Percentiles rank a stretch among this genome's conserved stretches.
These are phyloP conservation scores for Pseudonectria buxi DNA, from an alignment of 2,329 filamentous ascomycete genomes.

Conservation along the genomic window DNA sequence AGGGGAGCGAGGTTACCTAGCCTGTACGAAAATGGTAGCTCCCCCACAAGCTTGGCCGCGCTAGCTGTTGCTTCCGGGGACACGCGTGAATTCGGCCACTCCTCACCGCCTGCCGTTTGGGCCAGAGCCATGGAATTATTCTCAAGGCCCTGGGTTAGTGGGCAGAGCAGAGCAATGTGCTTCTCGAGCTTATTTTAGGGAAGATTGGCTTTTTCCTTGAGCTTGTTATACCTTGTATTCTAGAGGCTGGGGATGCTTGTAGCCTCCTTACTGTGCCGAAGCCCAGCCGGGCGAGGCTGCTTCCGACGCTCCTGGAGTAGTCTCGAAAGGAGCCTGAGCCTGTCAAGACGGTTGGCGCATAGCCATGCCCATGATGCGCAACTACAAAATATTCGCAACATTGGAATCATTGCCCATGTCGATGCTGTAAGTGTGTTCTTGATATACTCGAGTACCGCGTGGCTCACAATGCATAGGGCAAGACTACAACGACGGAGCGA, in stretches of 20 bases:
- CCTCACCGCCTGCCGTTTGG: slow-evolving; percentile 8
- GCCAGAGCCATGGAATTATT: neutral
- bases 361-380: slow-evolving; percentile 17
- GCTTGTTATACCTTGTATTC: too few relatives aligned
- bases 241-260: slow-evolving; percentile 15
- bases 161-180: too few relatives aligned
- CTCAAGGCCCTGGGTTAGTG: too few relatives aligned
- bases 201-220: slow-evolving; percentile 3
- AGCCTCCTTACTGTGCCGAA: slow-evolving; percentile 16
- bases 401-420: slow-evolving; percentile 97
- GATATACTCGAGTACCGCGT: accelerated
- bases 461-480: slow-evolving; percentile 49
- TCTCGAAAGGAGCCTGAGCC: slow-evolving; percentile 6
- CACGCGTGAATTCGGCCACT: slow-evolving; percentile 2
- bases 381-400: slow-evolving; percentile 67
- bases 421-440: slow-evolving; percentile 58
- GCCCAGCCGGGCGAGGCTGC: slow-evolving; percentile 11
- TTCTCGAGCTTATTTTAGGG: neutral
- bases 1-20: slow-evolving; percentile 14
- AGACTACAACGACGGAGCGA: slow-evolving; percentile 96
- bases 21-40: neutral
- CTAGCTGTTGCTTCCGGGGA: slow-evolving; percentile 7
- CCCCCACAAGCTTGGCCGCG: slow-evolving; percentile 4
- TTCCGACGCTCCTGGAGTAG: slow-evolving; percentile 17
- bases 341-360: slow-evolving; percentile 14